Evolutionary conservation across 225 moss, liverwort and hornwort species (phyloP), one percentile per base, ranked within the genome.

Genomic region (Thuidium tamariscinum): DNA sequence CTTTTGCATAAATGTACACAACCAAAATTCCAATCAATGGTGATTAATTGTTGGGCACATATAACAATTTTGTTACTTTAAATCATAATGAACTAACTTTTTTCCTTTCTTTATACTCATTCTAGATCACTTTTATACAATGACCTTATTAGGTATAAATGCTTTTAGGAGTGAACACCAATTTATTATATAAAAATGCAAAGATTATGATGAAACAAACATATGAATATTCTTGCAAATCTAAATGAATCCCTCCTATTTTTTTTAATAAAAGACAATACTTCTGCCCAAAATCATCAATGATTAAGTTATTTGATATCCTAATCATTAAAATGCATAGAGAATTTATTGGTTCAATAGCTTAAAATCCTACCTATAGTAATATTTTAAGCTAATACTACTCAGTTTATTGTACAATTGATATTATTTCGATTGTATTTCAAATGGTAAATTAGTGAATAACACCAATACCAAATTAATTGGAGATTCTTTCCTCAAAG

Each of bases 351-450:
- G 15, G 5, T 54, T 52, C 2, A 5, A 23, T 25, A 8, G 5
- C 2, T n/a, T 3, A 10, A 32, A 54, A 2, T 23, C 3, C 9
- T 3, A 8, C 0, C 0, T 2, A 23, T 25, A 0, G 0, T 15
- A 10, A 5, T 23, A 15, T 23, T 36, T 3, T 2, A 15, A 15
- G 5, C 3, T 22, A 22, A 2, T 12, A 1, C 0, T 19, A 20
- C 19, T 32, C 22, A 3, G 3, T 13, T 22, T 9, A 51, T 8
- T 52, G 14, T 1, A 9, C 30, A 15, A 22, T 75, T 22, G 2
- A 23, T 9, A 23, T 4, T 75, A 13, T 23, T 8, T 1, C 5
- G 15, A 54, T 23, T 54, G 0, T 36, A 15, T 75, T 36, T 10
- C 1, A 54, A 54, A 23, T 36, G 15, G 5, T 21, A n/a, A 8